Evolutionary conservation across 768 basidiomycete species (phyloP).

Genomic region (Hygrophoropsis aurantiaca): DNA sequence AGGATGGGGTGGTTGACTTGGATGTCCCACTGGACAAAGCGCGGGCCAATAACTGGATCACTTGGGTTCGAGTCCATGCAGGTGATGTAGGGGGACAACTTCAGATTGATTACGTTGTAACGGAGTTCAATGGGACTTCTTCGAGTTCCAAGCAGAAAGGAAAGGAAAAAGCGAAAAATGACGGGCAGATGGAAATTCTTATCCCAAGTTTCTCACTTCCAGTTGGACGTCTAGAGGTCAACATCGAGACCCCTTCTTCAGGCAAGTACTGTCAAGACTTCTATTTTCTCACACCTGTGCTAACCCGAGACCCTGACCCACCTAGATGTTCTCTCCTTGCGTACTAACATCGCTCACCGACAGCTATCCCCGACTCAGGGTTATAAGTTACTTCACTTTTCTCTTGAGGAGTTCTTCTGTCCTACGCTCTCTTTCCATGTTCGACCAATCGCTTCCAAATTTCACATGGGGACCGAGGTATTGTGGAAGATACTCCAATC

Average conservation of each 20-base stretch:
- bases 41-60: conserved; percentile 58
- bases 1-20: conserved; percentile 29
- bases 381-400: conserved; percentile 54
- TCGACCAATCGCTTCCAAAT: conserved; percentile 5
- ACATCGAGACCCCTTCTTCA: conserved; percentile 46
- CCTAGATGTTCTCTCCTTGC: conserved; percentile 41
- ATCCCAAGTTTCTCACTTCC: conserved; percentile 76
- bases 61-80: conserved; percentile 62
- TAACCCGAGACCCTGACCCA: conserved; percentile 24
- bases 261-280: too few species aligned
- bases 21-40: conserved; percentile 52
- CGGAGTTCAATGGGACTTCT: conserved; percentile 18
- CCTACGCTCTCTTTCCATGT: conserved; percentile 47
- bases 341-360: conserved; percentile 59
- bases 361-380: conserved; percentile 37
- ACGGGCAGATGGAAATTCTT: conserved; percentile 43
- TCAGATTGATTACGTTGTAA: conserved; percentile 68
- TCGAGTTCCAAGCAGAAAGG: not conserved
- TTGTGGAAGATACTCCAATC: conserved; percentile 13
- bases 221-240: conserved; percentile 64
- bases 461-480: conserved; percentile 10
- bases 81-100: conserved; percentile 51
- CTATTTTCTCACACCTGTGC: not conserved
- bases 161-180: too few species aligned
- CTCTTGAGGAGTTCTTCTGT: conserved; percentile 56